Evolutionary conservation across 2,329 filamentous ascomycete genomes (phyloP), one percentile per base, ranked within the genome.

Genomic region (Scleromitrula shiraiana): DNA sequence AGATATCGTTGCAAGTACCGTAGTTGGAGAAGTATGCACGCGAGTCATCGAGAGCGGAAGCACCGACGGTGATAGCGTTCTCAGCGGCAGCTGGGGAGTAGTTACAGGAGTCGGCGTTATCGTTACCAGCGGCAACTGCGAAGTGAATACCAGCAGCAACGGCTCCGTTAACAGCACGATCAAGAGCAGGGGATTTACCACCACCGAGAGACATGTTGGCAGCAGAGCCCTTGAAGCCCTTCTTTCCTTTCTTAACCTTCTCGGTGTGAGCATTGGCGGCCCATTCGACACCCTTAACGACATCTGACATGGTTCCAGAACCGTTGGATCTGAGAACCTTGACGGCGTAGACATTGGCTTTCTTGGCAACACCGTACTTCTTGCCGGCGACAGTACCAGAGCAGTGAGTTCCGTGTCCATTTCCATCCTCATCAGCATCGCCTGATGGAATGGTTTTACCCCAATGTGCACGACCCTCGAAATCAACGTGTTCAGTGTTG

Each of bases 1-100:
- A 98, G 77, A 98, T 95, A 72, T 98, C 93, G 68, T 91, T 95
- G 80, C 93, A 98, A 78, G 91, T 93, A 70, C 93, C 93, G 70
- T 83, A 97, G 86, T 98, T 98, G 81, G 94, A 98, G 83, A 98
- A 98, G 81, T 97, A 98, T 57, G 93, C 93, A 72, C 93, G 91
- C 77, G 88, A 88, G 67, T 98, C 93, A 64, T 85, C 81, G 52
- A 98, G 80, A 60, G 88, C 93, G 38, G 89, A 95, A 59, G 93
- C 93, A 70, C 91, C 94, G 56, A 98, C 93, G 50, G 93, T 98
- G 67, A 98, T 81, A 59, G 93, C 90, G 65, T 94, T 88, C 62
- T 80, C 76, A 60, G 94, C 89, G 56, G 91, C 87, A 63, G 93
- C 94, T 52, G 93, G 93, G 33, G 93, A 98, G 80, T 97, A 98